These are phyloP conservation scores for Boletus fagicola DNA, from an alignment of 768 basidiomycete species.

Conservation along the genomic window DNA sequence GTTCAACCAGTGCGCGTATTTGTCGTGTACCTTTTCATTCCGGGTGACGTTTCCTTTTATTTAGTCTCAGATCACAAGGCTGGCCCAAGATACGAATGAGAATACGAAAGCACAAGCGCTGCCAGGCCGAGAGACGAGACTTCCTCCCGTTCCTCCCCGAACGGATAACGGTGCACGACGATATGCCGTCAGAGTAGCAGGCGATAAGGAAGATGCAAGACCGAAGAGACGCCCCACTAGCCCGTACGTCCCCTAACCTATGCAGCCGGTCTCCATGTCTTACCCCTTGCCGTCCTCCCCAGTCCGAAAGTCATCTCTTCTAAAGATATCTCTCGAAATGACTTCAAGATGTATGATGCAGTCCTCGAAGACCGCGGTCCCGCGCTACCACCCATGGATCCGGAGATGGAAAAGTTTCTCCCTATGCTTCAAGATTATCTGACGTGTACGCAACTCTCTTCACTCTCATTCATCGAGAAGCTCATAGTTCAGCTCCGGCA, in stretches of 20 bases:
- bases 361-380: slow-evolving; percentile 43
- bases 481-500: slow-evolving; percentile 10
- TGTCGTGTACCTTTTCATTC: not conserved
- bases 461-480: not conserved
- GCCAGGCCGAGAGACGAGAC: slow-evolving; percentile 14
- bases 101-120: slow-evolving; percentile 14
- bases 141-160: slow-evolving; percentile 17
- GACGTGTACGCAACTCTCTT: slow-evolving; percentile 45
- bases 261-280: not conserved
- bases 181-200: slow-evolving; percentile 46
- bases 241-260: slow-evolving; percentile 37
- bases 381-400: slow-evolving; percentile 38
- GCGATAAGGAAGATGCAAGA: slow-evolving; percentile 2
- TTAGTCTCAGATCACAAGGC: slow-evolving; percentile 57
- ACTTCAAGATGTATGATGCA: slow-evolving; percentile 75
- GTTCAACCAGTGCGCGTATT: slow-evolving; percentile 8
- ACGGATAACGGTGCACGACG: slow-evolving; percentile 43
- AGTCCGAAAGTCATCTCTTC: slow-evolving; percentile 58
- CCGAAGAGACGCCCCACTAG: slow-evolving; percentile 35
- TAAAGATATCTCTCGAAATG: slow-evolving; percentile 44
- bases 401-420: slow-evolving; percentile 74
- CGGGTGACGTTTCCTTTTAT: not conserved
- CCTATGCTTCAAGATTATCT: slow-evolving; percentile 74
- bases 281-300: not conserved
- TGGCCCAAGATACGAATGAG: slow-evolving; percentile 42